Conservation (phyloP, 768 basidiomycete species). For the Agrocybe pediades region DNA sequence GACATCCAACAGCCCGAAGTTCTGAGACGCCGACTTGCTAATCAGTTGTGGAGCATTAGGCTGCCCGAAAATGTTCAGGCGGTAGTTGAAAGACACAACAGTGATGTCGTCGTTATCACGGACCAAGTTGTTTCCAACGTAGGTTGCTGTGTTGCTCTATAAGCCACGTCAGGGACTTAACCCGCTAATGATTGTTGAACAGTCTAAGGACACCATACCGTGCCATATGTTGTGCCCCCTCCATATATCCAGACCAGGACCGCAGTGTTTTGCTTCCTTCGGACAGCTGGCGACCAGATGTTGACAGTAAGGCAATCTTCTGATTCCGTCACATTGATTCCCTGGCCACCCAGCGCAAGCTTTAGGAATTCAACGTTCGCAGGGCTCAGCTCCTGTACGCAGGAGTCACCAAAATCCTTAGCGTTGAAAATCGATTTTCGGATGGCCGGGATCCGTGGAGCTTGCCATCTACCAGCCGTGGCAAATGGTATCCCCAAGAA, state of each 20-base stretch:
- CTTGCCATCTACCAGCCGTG: conserved; percentile 22
- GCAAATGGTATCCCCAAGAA: conserved; percentile 35
- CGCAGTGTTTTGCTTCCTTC: conserved; percentile 31
- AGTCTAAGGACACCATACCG: conserved; percentile 21
- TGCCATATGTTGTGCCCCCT: conserved; percentile 32
- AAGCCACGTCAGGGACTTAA: neutral
- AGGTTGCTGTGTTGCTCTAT: conserved; percentile 28
- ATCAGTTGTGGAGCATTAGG: conserved; percentile 39
- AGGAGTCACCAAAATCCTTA: conserved; percentile 26
- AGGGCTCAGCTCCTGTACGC: conserved; percentile 21
- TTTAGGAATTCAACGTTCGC: conserved; percentile 15
- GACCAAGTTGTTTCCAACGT: conserved; percentile 31
- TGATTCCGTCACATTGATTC: conserved; percentile 26
- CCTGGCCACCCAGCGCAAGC: conserved; percentile 20
- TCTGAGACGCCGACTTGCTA: conserved; percentile 18
- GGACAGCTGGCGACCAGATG: conserved; percentile 33
- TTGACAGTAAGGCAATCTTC: conserved; percentile 38
- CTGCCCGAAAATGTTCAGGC: conserved; percentile 39
- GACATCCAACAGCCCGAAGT: conserved; percentile 39
- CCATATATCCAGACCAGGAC: conserved; percentile 39
- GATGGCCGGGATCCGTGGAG: conserved; percentile 20
- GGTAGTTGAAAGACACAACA: conserved; percentile 38
- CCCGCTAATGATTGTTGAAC: no score
- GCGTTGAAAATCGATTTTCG: conserved; percentile 20
- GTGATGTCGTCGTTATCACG: conserved; percentile 34